These are phyloP conservation scores for Theobroma cacao DNA, from an alignment of 345 rosid species.

Conservation along the genomic window DNA sequence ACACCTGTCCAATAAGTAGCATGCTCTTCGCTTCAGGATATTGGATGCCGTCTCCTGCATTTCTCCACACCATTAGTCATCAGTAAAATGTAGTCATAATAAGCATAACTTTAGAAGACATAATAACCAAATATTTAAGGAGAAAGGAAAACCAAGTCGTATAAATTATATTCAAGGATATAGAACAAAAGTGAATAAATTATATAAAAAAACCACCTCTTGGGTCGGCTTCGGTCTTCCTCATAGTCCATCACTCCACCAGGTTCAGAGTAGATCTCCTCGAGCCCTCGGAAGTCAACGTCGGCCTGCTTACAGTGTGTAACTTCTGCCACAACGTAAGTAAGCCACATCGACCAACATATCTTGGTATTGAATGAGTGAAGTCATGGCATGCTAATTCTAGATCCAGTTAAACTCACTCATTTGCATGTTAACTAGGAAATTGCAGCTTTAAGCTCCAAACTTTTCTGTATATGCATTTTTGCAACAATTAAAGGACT, in stretches of 20 bases:
- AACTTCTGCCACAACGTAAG: conserved; percentile 99
- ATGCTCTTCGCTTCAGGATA: conserved; percentile 38
- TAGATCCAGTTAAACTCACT: background rate
- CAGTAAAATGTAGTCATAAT: background rate
- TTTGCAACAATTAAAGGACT: background rate
- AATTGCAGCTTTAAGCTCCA: background rate
- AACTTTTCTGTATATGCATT: background rate
- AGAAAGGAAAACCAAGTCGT: background rate
- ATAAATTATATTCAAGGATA: background rate
- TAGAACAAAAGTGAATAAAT: background rate
- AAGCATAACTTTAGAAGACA: background rate
- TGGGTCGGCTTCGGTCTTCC: conserved; percentile 90
- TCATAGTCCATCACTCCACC: conserved; percentile 98
- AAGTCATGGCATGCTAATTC: conserved; percentile 3
- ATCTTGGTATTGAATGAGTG: conserved; percentile 34
- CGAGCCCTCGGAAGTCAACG: conserved; percentile 75
- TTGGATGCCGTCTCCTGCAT: conserved; percentile 82
- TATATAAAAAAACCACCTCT: conserved; percentile 54
- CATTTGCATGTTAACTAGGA: background rate
- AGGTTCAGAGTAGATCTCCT: conserved; percentile 91
- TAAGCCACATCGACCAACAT: conserved; percentile 87
- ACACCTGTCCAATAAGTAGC: conserved; percentile 20
- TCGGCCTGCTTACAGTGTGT: conserved; percentile 96
- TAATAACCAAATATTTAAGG: background rate
- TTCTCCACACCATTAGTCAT: conserved; percentile 9